Percentiles rank a stretch among this genome's conserved stretches.
These are phyloP conservation scores for Juncus inflexus DNA, from an alignment of 176 grass and related monocot genomes.

Conservation along the genomic window DNA sequence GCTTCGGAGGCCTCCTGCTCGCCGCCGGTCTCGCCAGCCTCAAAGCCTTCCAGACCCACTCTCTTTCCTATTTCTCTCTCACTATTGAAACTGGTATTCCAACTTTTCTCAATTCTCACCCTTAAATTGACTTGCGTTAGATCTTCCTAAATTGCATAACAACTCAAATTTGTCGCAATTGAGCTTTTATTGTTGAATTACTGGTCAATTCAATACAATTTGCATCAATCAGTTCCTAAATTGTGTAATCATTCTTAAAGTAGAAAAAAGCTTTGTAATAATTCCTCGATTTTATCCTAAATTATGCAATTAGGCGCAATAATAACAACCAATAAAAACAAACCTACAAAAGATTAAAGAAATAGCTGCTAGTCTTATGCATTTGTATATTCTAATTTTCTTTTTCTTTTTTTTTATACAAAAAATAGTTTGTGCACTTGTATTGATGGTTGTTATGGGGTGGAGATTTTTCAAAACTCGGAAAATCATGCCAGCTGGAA, in stretches of 20 bases:
- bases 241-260: too few relatives aligned
- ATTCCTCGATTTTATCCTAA: too few relatives aligned
- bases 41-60: constrained; percentile 45
- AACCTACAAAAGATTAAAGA: not conserved
- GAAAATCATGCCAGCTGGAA: constrained; percentile 84
- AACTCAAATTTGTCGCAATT: not conserved
- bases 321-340: not conserved
- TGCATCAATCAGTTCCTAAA: too few relatives aligned
- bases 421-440: constrained; percentile 56
- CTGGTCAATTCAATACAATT: too few relatives aligned
- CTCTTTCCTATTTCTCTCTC: constrained; percentile 45
- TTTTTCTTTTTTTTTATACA: not conserved
- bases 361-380: not conserved
- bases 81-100: constrained; percentile 58
- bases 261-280: not conserved
- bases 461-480: constrained; percentile 64
- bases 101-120: not conserved
- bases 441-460: constrained; percentile 58
- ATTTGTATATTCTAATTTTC: not conserved
- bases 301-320: not conserved
- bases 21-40: constrained; percentile 64
- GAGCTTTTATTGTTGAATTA: not conserved
- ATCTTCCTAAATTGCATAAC: not conserved
- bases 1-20: constrained; percentile 57
- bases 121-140: too few relatives aligned